These are phyloP conservation scores for Ophiostoma australiae DNA, from an alignment of 2,329 filamentous ascomycete species.

Conservation along the genomic window DNA sequence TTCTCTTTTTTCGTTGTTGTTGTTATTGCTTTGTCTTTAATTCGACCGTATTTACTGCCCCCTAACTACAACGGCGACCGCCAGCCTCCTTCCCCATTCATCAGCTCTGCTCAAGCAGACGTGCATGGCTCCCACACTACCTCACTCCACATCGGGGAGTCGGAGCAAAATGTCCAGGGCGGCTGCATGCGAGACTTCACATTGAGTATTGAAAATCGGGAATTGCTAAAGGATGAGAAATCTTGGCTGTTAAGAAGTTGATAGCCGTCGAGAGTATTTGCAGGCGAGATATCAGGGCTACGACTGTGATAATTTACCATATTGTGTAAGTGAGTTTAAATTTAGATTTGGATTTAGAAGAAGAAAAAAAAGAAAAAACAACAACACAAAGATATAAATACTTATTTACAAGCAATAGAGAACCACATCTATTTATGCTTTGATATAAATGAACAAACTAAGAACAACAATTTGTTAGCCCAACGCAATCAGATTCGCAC, in stretches of 20 bases:
- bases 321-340: no score
- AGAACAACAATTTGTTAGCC: background rate
- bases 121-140: constrained; percentile 1
- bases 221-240: background rate
- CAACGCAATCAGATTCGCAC: background rate
- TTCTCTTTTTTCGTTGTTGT: background rate
- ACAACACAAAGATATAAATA: no score
- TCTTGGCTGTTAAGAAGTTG: background rate
- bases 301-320: no score
- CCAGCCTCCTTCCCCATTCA: constrained; percentile 7
- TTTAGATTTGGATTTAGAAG: no score
- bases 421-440: background rate
- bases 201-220: background rate
- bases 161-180: constrained; percentile 8
- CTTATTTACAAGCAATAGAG: no score
- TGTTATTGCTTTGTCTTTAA: background rate
- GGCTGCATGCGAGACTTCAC: background rate
- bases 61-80: background rate
- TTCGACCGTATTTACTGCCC: background rate
- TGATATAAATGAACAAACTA: background rate
- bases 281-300: background rate
- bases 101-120: background rate
- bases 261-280: background rate
- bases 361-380: no score
- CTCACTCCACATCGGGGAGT: constrained; percentile 12